Evolutionary conservation across 1,284 basidiomycete species (phyloP).

Genomic region (Leucoagaricus sp.): DNA sequence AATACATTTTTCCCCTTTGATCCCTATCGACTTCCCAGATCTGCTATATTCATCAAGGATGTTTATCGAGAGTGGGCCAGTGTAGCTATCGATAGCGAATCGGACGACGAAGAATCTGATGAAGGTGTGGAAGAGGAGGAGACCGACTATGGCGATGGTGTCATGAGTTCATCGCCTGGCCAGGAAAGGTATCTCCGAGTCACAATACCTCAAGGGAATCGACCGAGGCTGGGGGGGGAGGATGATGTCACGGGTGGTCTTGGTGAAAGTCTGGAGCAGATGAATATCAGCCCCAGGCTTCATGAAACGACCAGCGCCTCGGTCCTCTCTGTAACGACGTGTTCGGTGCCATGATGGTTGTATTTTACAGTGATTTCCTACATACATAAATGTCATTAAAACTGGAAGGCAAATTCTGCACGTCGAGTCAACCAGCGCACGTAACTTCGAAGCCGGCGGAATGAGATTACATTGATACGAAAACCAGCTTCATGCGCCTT

Average conservation of each 20-base stretch:
- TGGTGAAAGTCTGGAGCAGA: constrained; percentile 68
- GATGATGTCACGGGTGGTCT: constrained; percentile 46
- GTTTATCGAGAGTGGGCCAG: constrained; percentile 78
- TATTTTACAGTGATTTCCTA: too few species aligned
- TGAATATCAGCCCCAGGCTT: constrained; percentile 75
- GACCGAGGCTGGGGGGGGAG: constrained; percentile 2
- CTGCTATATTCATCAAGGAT: constrained; percentile 65
- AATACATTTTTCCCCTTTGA: constrained; percentile 99
- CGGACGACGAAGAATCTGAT: constrained; percentile 50
- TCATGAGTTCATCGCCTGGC: constrained; percentile 7
- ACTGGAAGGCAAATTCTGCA: too few species aligned
- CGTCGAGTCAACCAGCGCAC: too few species aligned
- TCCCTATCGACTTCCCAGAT: constrained; percentile 88
- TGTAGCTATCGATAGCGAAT: constrained; percentile 71
- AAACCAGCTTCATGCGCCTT: too few species aligned
- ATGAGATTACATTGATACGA: too few species aligned
- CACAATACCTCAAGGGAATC: constrained; percentile 31
- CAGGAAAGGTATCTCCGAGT: constrained; percentile 27
- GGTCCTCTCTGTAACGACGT: constrained; percentile 7
- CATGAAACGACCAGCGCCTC: constrained; percentile 35
- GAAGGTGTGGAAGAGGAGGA: constrained; percentile 31
- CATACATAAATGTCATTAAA: too few species aligned
- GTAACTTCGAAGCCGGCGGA: too few species aligned
- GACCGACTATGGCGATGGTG: constrained; percentile 6
- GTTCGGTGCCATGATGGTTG: background rate